phyloP scores from a whole-genome alignment of 805 yeast genomes.

The Yarrowia sp. region DNA sequence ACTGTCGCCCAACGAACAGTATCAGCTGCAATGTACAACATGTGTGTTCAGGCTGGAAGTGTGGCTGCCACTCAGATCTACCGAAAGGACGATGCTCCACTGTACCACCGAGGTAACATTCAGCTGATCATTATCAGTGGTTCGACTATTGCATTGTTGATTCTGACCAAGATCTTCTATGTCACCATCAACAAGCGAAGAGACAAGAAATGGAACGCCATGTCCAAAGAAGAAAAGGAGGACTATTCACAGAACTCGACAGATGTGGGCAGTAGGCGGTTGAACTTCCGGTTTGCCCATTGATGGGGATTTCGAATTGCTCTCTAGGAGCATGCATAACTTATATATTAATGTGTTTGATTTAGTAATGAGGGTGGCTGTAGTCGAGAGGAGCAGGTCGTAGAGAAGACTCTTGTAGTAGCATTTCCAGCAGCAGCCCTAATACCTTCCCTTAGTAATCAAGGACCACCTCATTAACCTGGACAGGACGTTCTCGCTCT shows the following conservation, averaged over 20 bases:
- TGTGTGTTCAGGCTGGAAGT: slow-evolving; percentile 65
- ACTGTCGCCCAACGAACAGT: slow-evolving; percentile 68
- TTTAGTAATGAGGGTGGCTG: no score
- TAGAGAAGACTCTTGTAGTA: no score
- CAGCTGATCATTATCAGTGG: slow-evolving; percentile 45
- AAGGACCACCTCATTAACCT: slow-evolving; percentile 10
- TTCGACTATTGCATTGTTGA: slow-evolving; percentile 41
- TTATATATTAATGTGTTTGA: slow-evolving; percentile 6
- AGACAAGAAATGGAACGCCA: slow-evolving; percentile 59
- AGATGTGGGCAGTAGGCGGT: slow-evolving; percentile 64
- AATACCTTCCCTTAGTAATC: not conserved
- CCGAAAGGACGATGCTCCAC: slow-evolving; percentile 62
- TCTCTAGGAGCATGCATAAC: slow-evolving; percentile 40
- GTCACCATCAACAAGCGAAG: slow-evolving; percentile 47
- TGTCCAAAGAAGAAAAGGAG: slow-evolving; percentile 59
- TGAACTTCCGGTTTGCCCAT: slow-evolving; percentile 58
- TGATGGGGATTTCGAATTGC: slow-evolving; percentile 29
- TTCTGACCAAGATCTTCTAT: slow-evolving; percentile 50
- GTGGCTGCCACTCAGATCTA: slow-evolving; percentile 65
- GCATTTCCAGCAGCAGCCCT: no score
- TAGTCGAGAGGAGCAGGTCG: no score
- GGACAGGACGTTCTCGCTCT: slow-evolving; percentile 20
- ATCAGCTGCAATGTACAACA: slow-evolving; percentile 69
- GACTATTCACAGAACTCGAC: slow-evolving; percentile 57
- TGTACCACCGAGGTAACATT: slow-evolving; percentile 64